Percentiles rank a stretch among this genome's conserved stretches.
phyloP scores from a whole-genome alignment of 2,329 filamentous ascomycete species.

The Neophaeococcomyces aloes region DNA sequence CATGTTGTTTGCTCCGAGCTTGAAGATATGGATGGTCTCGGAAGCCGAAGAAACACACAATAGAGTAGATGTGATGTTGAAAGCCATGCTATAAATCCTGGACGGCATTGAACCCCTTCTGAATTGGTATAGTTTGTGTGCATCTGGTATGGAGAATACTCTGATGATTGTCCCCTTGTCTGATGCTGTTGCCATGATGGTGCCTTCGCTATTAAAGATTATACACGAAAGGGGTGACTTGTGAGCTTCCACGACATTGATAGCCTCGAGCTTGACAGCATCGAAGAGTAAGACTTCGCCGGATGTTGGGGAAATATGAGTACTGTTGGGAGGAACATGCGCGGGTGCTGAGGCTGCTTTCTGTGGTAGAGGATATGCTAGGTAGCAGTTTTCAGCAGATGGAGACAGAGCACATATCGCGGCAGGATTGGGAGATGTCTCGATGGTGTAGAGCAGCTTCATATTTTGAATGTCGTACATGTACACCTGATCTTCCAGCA shows the following conservation, averaged over 20 bases:
- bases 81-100: conserved; percentile 96
- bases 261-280: conserved; percentile 74
- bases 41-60: conserved; percentile 93
- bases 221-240: conserved; percentile 83
- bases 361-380: conserved; percentile 80
- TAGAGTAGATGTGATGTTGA: conserved; percentile 86
- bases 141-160: conserved; percentile 83
- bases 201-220: conserved; percentile 84
- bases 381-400: conserved; percentile 89
- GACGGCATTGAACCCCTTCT: conserved; percentile 89
- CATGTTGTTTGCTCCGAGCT: conserved; percentile 42
- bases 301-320: conserved; percentile 70
- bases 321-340: conserved; percentile 72
- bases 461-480: conserved; percentile 99
- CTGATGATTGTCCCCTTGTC: conserved; percentile 97
- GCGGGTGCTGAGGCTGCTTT: conserved; percentile 53
- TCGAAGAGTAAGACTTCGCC: conserved; percentile 93
- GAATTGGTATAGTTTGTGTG: conserved; percentile 92
- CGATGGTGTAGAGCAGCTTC: conserved; percentile 84
- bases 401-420: conserved; percentile 86
- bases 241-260: conserved; percentile 93
- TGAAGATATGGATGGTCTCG: conserved; percentile 94
- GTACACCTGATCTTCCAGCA: conserved; percentile 93
- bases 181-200: conserved; percentile 81
- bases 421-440: conserved; percentile 84